Percentiles rank a stretch among this genome's conserved stretches.
Evolutionary conservation across 2,329 filamentous ascomycete species (phyloP).

Genomic region (Neopestalotiopsis sp.): DNA sequence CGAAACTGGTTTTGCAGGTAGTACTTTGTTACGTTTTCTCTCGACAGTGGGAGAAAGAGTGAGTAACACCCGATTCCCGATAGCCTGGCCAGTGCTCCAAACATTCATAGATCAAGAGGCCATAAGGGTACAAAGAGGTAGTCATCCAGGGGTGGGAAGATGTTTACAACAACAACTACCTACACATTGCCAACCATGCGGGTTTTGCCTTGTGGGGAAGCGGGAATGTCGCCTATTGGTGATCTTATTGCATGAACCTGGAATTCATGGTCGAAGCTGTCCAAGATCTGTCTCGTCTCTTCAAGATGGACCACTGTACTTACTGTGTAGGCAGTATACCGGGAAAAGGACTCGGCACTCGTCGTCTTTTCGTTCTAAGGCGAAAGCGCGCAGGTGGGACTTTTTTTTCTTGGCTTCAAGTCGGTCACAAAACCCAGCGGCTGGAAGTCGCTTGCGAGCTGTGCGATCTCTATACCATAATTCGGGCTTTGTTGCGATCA

Average conservation of each 20-base stretch:
- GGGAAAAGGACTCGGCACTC: too few species aligned
- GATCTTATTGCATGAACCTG: neutral
- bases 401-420: too few species aligned
- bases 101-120: neutral
- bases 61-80: neutral
- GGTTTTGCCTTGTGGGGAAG: slow-evolving; percentile 8
- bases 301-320: too few species aligned
- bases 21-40: neutral
- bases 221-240: slow-evolving; percentile 6
- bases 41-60: neutral
- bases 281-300: too few species aligned
- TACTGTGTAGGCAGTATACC: too few species aligned
- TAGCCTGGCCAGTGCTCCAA: neutral
- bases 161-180: neutral
- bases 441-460: neutral
- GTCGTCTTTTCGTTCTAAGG: too few species aligned
- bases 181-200: too few species aligned
- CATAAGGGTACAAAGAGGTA: too few species aligned
- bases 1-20: neutral
- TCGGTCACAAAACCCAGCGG: neutral
- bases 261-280: neutral
- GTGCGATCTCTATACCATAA: neutral
- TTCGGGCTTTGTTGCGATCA: slow-evolving; percentile 1
- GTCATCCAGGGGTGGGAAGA: too few species aligned
- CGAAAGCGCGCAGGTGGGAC: too few species aligned